These are phyloP conservation scores for Neurospora sublineolata DNA, from an alignment of 495 filamentous ascomycete species.

Conservation along the genomic window DNA sequence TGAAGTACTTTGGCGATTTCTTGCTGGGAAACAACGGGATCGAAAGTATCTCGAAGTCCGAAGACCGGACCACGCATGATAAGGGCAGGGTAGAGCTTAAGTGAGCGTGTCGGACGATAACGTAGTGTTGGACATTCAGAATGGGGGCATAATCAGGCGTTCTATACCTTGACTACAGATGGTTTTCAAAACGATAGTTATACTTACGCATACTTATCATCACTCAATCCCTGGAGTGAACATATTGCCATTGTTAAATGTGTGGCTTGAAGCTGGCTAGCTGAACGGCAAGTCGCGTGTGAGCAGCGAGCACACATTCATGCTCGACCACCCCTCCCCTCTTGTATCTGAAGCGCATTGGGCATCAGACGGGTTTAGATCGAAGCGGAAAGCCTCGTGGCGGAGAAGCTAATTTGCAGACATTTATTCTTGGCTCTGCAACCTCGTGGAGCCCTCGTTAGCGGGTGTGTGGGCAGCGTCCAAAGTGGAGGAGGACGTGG, in stretches of 20 bases:
- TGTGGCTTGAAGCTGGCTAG: neutral
- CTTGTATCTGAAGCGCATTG: neutral
- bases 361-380: neutral
- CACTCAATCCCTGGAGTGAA: neutral
- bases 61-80: neutral
- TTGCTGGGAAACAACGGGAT: constrained; percentile 53
- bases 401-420: neutral
- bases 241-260: neutral
- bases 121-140: constrained; percentile 7
- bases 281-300: neutral
- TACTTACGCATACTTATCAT: neutral
- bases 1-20: constrained; percentile 72
- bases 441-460: neutral
- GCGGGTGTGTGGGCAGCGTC: neutral
- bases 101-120: constrained; percentile 6
- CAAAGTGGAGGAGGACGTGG: neutral
- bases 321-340: neutral
- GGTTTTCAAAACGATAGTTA: neutral
- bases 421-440: neutral
- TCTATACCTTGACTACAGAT: neutral
- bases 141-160: neutral
- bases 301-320: neutral
- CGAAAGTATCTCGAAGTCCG: constrained; percentile 23
- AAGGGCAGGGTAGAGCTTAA: constrained; percentile 4
- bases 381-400: neutral